phyloP scores from a whole-genome alignment of 768 basidiomycete species.

The Ephemerocybe angulata region DNA sequence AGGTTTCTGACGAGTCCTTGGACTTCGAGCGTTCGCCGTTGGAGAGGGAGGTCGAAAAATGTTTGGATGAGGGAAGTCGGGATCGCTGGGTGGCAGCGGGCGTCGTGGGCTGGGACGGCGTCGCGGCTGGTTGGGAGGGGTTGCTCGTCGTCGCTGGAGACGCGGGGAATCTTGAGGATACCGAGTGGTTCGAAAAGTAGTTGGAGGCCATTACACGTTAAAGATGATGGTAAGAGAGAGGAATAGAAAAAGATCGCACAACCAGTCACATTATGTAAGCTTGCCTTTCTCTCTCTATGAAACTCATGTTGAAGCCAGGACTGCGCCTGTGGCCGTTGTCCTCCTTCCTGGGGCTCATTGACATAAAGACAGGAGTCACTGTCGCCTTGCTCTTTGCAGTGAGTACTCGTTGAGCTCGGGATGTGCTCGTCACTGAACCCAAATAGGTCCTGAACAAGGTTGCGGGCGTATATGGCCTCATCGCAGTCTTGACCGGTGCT shows the following conservation, averaged over 20 bases:
- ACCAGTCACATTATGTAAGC: constrained; percentile 25
- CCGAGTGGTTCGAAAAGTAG: constrained; percentile 83
- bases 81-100: constrained; percentile 30
- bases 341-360: constrained; percentile 82
- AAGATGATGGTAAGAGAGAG: constrained; percentile 12
- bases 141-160: constrained; percentile 14
- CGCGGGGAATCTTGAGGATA: constrained; percentile 59
- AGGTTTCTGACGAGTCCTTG: constrained; percentile 35
- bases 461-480: constrained; percentile 93
- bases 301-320: constrained; percentile 77
- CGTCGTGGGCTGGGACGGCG: not conserved
- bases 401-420: constrained; percentile 26
- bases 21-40: constrained; percentile 40
- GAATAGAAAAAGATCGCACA: constrained; percentile 14
- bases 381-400: constrained; percentile 89
- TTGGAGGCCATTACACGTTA: constrained; percentile 37
- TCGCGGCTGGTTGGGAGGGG: constrained; percentile 10
- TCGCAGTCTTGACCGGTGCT: constrained; percentile 85
- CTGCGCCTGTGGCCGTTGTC: constrained; percentile 79
- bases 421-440: constrained; percentile 1
- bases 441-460: constrained; percentile 90
- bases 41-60: constrained; percentile 53
- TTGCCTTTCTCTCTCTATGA: constrained; percentile 44
- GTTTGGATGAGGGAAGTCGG: constrained; percentile 61
- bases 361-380: constrained; percentile 91